Evolutionary conservation across 257 asterid species (phyloP).

Genomic region (Cruciata laevipes): DNA sequence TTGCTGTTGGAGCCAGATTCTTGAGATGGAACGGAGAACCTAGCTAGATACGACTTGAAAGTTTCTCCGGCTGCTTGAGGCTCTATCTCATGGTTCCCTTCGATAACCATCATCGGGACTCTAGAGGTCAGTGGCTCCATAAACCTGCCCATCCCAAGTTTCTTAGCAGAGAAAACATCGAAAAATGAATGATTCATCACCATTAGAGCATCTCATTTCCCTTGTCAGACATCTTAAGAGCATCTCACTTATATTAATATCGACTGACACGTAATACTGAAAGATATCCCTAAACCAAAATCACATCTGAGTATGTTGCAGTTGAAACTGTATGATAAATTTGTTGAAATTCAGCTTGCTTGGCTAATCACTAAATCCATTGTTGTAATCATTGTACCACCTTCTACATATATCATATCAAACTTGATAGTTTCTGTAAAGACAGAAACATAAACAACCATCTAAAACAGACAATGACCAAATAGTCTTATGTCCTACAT

Average conservation of each 20-base stretch:
- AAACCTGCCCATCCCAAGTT: conserved; percentile 40
- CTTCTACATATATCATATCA: not conserved
- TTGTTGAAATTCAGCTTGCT: not conserved
- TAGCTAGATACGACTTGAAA: conserved; percentile 49
- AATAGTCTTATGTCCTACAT: no score
- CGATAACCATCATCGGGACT: conserved; percentile 82
- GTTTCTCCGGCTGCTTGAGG: conserved; percentile 49
- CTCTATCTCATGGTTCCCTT: conserved; percentile 94
- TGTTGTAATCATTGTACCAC: not conserved
- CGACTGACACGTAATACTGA: no score
- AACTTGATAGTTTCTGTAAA: no score
- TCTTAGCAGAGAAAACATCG: not conserved
- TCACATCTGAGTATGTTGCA: not conserved
- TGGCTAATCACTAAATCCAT: not conserved
- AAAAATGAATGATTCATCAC: not conserved
- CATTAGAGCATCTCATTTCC: not conserved
- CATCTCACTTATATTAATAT: no score
- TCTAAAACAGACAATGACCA: not conserved
- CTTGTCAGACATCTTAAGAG: not conserved
- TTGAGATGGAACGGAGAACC: conserved; percentile 72
- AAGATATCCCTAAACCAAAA: no score
- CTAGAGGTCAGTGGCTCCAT: conserved; percentile 75
- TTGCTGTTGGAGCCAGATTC: conserved; percentile 62
- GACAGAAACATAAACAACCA: not conserved
- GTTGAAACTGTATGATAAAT: not conserved